Evolutionary conservation across 208 protist genomes (phyloP).

Genomic region (Trypanosoma rangeli): DNA sequence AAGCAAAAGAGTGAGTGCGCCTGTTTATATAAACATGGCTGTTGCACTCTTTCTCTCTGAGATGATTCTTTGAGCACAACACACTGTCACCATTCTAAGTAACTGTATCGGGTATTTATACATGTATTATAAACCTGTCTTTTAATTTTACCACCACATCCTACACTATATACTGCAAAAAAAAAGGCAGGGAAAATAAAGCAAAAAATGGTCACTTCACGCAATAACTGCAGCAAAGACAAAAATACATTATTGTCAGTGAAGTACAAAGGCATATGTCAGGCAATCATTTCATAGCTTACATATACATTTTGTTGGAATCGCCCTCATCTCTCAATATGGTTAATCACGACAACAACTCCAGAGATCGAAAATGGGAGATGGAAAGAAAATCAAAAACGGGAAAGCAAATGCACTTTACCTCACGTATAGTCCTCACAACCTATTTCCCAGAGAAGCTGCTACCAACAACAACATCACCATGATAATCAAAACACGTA

Average conservation of each 20-base stretch:
- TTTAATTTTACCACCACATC: background rate
- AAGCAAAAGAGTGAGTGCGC: background rate
- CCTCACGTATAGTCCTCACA: background rate
- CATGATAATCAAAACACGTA: background rate
- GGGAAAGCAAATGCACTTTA: background rate
- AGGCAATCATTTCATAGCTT: constrained; percentile 9
- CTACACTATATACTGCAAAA: constrained; percentile 1
- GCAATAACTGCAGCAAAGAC: background rate
- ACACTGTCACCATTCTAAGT: background rate
- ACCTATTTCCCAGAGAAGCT: background rate
- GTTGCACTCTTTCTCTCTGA: background rate
- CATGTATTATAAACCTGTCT: background rate
- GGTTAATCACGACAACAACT: background rate
- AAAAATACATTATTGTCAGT: background rate
- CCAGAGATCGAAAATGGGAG: background rate
- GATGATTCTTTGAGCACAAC: background rate
- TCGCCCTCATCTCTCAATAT: constrained; percentile 2
- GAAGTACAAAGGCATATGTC: background rate
- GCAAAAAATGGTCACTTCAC: background rate
- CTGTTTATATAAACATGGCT: background rate
- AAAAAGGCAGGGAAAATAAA: constrained; percentile 6
- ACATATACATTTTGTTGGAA: constrained; percentile 24
- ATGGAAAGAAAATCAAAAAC: constrained; percentile 1
- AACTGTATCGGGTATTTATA: background rate
- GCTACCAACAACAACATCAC: background rate